Evolutionary conservation across 176 grass and related monocot genomes (phyloP), one percentile per base, ranked within the genome.

Genomic region (Avena eriantha): DNA sequence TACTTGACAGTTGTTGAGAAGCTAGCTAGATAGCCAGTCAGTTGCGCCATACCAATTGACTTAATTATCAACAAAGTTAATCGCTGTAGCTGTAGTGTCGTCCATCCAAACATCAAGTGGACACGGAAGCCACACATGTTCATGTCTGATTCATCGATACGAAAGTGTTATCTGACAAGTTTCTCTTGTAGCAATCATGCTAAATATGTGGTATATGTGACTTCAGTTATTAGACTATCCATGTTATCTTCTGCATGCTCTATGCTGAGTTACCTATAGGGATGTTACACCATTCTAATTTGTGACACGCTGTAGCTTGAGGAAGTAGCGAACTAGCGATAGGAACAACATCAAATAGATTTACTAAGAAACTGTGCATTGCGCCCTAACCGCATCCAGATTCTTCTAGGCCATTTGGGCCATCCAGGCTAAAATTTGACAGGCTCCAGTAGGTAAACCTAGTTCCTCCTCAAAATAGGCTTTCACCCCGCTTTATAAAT

Each of bases 1-100:
- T 60, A 61, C 88, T 61, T 51, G 41, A 41, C 53, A 43, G 35
- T 5, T 21, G 22, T 31, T 70, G 88, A 86, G 51, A 54, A 73
- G 43, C n/a, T 73, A 3, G n/a, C 41, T 48, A 2, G 60, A 60
- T 69, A 23, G 41, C 13, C n/a, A 33, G 84, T 78, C 79, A 78
- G 73, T 33, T 86, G 78, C 71, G 79, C 29, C 33, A 54, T 71
- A 15, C 15, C 57, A 16, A 78, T 86, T 82, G 63, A 84, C 11
- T 58, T 21, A 69, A 39, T 61, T 76, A 51, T 64, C 26, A 84
- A 84, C 2, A 53, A 84, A 66, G 34, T 76, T 45, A 41, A 70
- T 19, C 68, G n/a, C 19, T 13, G 21, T n/a, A 50, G 17, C 29
- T 50, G 56, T 24, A 3, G 8, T n/a, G 24, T 14, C 48, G 1